Conservation (phyloP, 208 protist species). For the Herpetomonas samuelpessoai region DNA sequence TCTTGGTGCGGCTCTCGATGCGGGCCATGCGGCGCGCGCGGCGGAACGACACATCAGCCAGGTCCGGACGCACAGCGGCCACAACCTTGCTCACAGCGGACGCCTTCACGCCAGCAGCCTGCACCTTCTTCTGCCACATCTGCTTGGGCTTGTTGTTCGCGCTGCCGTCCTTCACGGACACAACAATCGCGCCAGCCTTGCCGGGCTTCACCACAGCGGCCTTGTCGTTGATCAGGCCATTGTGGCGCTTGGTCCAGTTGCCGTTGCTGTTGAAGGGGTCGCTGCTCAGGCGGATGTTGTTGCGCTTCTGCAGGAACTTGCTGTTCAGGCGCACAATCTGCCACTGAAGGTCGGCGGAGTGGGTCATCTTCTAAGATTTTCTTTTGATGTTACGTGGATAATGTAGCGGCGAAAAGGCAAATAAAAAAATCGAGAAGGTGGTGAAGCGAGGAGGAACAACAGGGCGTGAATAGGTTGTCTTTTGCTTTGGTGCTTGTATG, state of each 20-base stretch:
- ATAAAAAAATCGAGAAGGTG: too few species aligned
- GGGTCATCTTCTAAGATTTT: too few species aligned
- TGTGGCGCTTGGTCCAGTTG: constrained; percentile 86
- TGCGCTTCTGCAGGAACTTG: constrained; percentile 85
- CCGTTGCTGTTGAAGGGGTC: constrained; percentile 89
- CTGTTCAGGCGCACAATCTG: constrained; percentile 78
- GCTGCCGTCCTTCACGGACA: constrained; percentile 69
- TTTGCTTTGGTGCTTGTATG: too few species aligned
- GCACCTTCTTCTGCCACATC: constrained; percentile 66
- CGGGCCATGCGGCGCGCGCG: constrained; percentile 70
- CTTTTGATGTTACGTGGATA: too few species aligned
- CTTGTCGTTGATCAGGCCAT: constrained; percentile 72
- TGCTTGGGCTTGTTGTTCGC: constrained; percentile 78
- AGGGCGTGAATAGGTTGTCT: too few species aligned
- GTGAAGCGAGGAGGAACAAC: too few species aligned
- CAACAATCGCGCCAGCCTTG: constrained; percentile 59
- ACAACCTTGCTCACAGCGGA: constrained; percentile 65
- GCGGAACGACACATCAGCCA: constrained; percentile 74
- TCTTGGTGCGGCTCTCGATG: constrained; percentile 52
- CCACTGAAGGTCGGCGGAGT: constrained; percentile 89
- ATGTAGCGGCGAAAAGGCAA: too few species aligned
- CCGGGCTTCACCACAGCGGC: constrained; percentile 69
- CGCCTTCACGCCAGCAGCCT: constrained; percentile 70
- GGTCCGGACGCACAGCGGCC: constrained; percentile 78
- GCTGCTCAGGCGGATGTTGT: constrained; percentile 73